Evolutionary conservation across 257 asterid genomes (phyloP), one percentile per base, ranked within the genome.

Genomic region (Scutellaria galericulata): DNA sequence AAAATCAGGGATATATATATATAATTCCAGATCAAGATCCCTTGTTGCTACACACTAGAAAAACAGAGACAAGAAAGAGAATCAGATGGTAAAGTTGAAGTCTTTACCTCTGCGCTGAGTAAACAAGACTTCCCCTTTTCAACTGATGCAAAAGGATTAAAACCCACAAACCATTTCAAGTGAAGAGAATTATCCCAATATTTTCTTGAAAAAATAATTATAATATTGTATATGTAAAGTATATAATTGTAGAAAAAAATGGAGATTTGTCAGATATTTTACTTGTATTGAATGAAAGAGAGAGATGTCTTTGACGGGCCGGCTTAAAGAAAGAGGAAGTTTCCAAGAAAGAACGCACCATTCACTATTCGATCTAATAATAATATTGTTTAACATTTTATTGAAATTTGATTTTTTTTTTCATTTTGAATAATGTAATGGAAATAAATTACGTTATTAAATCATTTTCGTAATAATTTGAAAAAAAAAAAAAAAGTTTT

Each of bases 301-400:
- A 40, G 41, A 46, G 3, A 15, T 45, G 59, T 57, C 59, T 64
- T 63, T 7, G 20, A 27, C 69, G 59, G 70, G 75, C 81, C 81
- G 67, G 85, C 74, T 7, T 13, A 46, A 37, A 35, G 46, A 62
- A 64, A 27, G 75, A 72, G 78, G 97, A 90, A 88, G 88, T 77
- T 90, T 86, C 95, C 60, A 57, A 56, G 97, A 90, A 90, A 65
- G 11, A 77, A 85, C 83, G 47, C 40, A 14, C 65, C 15, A 39
- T 70, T 74, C 37, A 64, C 61, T 67, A 65, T 73, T 77, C 78
- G 70, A 74, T 73, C 76, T 46, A 71, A 50, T 70, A 22, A 14
- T 58, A 73, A 57, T 79, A 74, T 74, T 60, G 40, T 64, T 77
- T 71, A 55, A 11, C 35, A 47, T 67, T 75, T 9, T 10, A 20